Conservation (phyloP, 257 asterid genomes). For the Solanum medicagineum region DNA sequence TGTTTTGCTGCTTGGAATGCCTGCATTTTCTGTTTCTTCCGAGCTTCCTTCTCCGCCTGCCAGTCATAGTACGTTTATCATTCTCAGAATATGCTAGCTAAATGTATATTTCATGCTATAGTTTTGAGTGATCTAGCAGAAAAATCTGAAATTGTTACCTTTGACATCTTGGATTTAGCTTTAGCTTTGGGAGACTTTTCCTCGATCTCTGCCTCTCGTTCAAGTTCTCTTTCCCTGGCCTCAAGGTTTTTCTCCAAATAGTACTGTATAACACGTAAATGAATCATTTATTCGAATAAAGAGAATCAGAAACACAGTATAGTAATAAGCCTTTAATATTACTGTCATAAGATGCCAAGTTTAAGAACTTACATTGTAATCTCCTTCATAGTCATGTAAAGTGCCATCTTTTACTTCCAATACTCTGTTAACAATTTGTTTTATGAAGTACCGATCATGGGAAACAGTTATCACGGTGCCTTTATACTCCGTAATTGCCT, state of each 20-base stretch:
- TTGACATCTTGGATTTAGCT: slow-evolving; percentile 98
- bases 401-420: slow-evolving; percentile 82
- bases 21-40: slow-evolving; percentile 94
- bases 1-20: slow-evolving; percentile 95
- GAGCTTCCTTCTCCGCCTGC: slow-evolving; percentile 86
- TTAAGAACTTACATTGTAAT: slow-evolving; percentile 60
- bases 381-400: slow-evolving; percentile 88
- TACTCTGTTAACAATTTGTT: slow-evolving; percentile 89
- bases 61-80: not conserved
- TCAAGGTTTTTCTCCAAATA: slow-evolving; percentile 97
- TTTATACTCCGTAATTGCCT: slow-evolving; percentile 82
- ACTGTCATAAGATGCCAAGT: not conserved
- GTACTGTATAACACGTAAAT: slow-evolving; percentile 37
- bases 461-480: slow-evolving; percentile 96
- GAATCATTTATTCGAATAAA: not conserved
- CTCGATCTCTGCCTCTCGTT: slow-evolving; percentile 96
- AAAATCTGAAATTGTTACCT: slow-evolving; percentile 27
- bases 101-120: not conserved
- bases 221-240: slow-evolving; percentile 83
- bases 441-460: slow-evolving; percentile 95
- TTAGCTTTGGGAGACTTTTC: slow-evolving; percentile 86
- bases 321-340: not conserved
- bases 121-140: not conserved
- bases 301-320: not conserved
- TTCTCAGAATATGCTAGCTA: not conserved